These are phyloP conservation scores for Chaetomium cochliodes DNA, from an alignment of 495 filamentous ascomycete genomes.

Conservation along the genomic window DNA sequence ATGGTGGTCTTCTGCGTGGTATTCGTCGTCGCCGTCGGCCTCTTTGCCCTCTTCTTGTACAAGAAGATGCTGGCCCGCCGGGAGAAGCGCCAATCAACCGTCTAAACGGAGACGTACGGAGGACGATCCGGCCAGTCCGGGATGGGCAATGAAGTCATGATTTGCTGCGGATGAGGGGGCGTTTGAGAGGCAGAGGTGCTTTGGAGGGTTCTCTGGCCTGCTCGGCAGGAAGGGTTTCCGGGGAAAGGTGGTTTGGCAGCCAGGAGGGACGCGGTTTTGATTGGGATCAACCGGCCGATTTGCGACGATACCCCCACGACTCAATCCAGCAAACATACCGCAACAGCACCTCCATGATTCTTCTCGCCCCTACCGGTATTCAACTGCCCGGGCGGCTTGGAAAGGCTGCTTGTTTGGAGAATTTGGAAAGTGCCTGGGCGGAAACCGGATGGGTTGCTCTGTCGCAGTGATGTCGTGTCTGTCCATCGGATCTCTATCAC, in stretches of 20 bases:
- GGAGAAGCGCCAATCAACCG: constrained; percentile 33
- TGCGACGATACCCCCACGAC: constrained; percentile 26
- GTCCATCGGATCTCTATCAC: background rate
- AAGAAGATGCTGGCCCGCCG: constrained; percentile 43
- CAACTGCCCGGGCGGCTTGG: background rate
- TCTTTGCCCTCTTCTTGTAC: constrained; percentile 48
- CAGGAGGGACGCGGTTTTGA: constrained; percentile 7
- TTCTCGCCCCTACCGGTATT: background rate
- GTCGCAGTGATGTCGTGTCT: constrained; percentile 9
- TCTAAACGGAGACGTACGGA: constrained; percentile 18
- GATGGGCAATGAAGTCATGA: constrained; percentile 25
- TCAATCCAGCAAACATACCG: constrained; percentile 5
- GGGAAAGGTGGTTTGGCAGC: constrained; percentile 11
- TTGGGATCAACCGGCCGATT: constrained; percentile 14
- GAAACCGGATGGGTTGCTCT: constrained; percentile 1
- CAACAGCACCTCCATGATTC: constrained; percentile 4
- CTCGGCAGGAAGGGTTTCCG: constrained; percentile 17
- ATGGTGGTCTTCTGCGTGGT: constrained; percentile 61
- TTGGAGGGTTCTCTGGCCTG: constrained; percentile 15
- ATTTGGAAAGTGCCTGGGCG: background rate
- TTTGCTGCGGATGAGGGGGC: constrained; percentile 7
- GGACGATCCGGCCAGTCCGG: constrained; percentile 10
- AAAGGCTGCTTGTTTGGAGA: background rate
- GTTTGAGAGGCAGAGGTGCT: background rate
- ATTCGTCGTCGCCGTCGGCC: constrained; percentile 50